Conservation (phyloP, 345 rosid genomes). For the Ceriops tagal region DNA sequence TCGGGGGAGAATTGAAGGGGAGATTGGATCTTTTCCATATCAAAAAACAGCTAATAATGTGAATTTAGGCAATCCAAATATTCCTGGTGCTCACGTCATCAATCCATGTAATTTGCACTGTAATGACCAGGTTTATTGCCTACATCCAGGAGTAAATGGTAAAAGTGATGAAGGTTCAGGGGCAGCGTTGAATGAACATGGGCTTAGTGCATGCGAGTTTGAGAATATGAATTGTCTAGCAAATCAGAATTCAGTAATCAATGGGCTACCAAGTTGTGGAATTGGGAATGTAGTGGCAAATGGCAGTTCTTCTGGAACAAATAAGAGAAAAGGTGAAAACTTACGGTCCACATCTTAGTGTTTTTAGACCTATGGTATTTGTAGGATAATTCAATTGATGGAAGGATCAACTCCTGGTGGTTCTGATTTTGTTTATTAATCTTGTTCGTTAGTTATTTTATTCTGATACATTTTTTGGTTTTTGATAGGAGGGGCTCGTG, state of each 20-base stretch:
- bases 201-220: conserved; percentile 54
- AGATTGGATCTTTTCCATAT: conserved; percentile 91
- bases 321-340: conserved; percentile 68
- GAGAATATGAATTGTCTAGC: conserved; percentile 60
- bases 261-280: conserved; percentile 45
- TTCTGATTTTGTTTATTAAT: background rate
- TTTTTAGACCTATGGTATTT: background rate
- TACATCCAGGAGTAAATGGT: conserved; percentile 49
- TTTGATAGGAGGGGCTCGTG: conserved; percentile 40
- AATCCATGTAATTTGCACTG: conserved; percentile 82
- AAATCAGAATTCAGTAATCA: conserved; percentile 49
- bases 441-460: background rate
- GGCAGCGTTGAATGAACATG: conserved; percentile 42
- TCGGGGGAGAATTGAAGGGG: conserved; percentile 96
- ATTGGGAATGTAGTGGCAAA: conserved; percentile 35
- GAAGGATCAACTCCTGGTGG: background rate
- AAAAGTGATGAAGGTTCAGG: conserved; percentile 42
- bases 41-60: conserved; percentile 53
- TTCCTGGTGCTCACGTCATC: conserved; percentile 54
- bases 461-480: background rate
- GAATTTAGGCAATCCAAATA: conserved; percentile 33
- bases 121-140: conserved; percentile 65
- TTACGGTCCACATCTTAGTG: conserved; percentile 8
- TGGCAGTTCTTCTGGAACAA: conserved; percentile 43
- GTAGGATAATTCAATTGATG: background rate